Conservation (phyloP, 2,329 filamentous ascomycete genomes). For the Pseudohalonectria lignicola region DNA sequence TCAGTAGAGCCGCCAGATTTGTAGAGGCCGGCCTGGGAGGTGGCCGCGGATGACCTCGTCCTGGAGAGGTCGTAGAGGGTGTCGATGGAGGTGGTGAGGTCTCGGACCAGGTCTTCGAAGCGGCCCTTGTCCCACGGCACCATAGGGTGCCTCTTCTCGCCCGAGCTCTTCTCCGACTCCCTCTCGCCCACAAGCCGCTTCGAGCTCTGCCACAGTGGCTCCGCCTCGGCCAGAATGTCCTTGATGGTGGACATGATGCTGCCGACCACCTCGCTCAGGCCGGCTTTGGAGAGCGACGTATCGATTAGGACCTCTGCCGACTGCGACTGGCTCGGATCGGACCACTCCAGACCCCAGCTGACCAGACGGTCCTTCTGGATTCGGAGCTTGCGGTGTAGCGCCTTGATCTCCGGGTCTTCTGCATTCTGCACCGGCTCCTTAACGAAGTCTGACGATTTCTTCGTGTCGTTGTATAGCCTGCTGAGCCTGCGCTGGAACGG, state of each 20-base stretch:
- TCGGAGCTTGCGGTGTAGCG: conserved; percentile 63
- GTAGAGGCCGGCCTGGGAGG: conserved; percentile 20
- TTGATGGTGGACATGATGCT: conserved; percentile 75
- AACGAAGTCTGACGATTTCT: conserved; percentile 65
- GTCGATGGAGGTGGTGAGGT: conserved; percentile 69
- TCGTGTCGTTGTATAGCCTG: conserved; percentile 71
- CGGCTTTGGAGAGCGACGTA: conserved; percentile 59
- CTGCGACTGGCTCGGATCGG: conserved; percentile 56
- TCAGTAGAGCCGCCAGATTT: conserved; percentile 27
- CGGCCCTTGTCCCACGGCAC: conserved; percentile 59
- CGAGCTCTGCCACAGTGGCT: conserved; percentile 57
- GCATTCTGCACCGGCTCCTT: conserved; percentile 51
- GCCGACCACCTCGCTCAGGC: conserved; percentile 64
- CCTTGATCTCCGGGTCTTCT: conserved; percentile 58
- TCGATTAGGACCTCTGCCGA: conserved; percentile 51
- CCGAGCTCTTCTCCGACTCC: conserved; percentile 21
- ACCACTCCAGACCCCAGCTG: conserved; percentile 75
- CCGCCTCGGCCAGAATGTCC: conserved; percentile 66
- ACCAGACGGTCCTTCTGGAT: conserved; percentile 73
- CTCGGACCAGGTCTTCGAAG: conserved; percentile 64
- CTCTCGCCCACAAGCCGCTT: conserved; percentile 30
- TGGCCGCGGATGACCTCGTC: conserved; percentile 40
- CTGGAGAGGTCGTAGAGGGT: conserved; percentile 67
- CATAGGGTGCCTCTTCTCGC: conserved; percentile 33
- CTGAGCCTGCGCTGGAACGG: conserved; percentile 54